Base-by-base conservation (phyloP, 768 basidiomycete species). In the Fibroporia radiculosa region DNA sequence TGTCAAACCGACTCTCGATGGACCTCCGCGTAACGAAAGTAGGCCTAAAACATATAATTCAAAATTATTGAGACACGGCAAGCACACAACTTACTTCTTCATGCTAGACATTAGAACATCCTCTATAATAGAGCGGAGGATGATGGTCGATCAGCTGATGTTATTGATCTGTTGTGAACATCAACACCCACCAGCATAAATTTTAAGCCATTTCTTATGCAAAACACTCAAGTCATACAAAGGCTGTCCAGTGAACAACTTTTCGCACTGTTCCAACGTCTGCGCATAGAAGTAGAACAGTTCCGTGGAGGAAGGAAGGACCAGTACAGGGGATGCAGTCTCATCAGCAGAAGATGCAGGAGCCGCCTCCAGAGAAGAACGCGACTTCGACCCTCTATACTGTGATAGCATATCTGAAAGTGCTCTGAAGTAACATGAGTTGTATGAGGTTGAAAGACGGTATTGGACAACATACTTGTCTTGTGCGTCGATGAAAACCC, bases 241-340 rank as follows among this genome's bases (percentile, higher is more conserved):
- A 4, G 92, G 77, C 48, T 84, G 79, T 0, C 88, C 85, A 1
- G 82, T 89, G 8, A 89, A 93, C 3, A 96, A 69, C 56, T 88
- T 93, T 2, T 89, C 84, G 57, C 95, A 97, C 58, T 93, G 89
- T 42, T 98, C 96, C 27, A 99, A 66, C 44, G 84, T 93, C 61
- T 98, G 93, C 0, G 82, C 90, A 59, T 98, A 98, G 65, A 96
- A 92, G 62, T 93, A 96, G 69, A 98, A 99, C 14, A 99, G 67
- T 54, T 98, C 93, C 1, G 93, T 97, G 0, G 93, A 97, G 0
- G 90, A 93, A 0, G 91, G 87, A 6, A 98, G 73, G 1, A 98
- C 89, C 2, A 76, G 67, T n/a, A 74, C 71, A 1, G 77, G 64
- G 0, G 77, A 65, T 22, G 70, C 66, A 20, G 70, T 66, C 2